These are phyloP conservation scores for Peronosclerospora sorghi DNA, from an alignment of 352 stramenopile genomes.

Conservation along the genomic window DNA sequence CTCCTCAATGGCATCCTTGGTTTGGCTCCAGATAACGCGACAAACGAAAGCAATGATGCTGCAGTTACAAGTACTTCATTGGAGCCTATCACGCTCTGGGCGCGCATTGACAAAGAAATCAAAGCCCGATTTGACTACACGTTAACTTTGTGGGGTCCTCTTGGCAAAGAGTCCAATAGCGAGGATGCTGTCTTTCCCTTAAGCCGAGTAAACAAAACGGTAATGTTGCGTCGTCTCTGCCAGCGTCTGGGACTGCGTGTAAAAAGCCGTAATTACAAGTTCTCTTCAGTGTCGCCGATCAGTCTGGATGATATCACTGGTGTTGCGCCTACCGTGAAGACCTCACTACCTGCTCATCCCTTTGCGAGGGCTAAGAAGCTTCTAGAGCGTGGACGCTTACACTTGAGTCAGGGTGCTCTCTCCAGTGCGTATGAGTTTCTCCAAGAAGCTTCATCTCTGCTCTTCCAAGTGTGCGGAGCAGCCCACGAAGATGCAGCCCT, in stretches of 20 bases:
- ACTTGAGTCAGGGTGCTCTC: conserved; percentile 65
- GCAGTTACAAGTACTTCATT: conserved; percentile 15
- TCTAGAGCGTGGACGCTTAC: conserved; percentile 79
- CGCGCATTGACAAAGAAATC: conserved; percentile 48
- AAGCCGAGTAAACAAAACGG: conserved; percentile 54
- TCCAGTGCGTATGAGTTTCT: conserved; percentile 76
- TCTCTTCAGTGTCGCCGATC: conserved; percentile 70
- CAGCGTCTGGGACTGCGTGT: conserved; percentile 89
- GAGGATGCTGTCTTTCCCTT: conserved; percentile 13
- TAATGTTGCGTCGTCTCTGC: conserved; percentile 88
- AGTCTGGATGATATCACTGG: conserved; percentile 85
- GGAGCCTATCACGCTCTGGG: conserved; percentile 41
- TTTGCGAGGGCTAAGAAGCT: conserved; percentile 73
- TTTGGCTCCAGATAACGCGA: conserved; percentile 11
- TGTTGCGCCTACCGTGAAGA: conserved; percentile 91
- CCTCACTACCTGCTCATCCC: conserved; percentile 71
- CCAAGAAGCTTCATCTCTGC: conserved; percentile 86
- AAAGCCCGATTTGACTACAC: conserved; percentile 71
- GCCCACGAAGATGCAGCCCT: conserved; percentile 89
- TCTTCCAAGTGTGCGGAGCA: conserved; percentile 90
- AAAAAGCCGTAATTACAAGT: conserved; percentile 83
- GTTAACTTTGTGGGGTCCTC: conserved; percentile 54
- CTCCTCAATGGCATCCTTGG: conserved; percentile 82
- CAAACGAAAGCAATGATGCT: conserved; percentile 9
- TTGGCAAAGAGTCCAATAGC: conserved; percentile 4